Conservation (phyloP, 75 land plant species). For the Pinus albicaulis region DNA sequence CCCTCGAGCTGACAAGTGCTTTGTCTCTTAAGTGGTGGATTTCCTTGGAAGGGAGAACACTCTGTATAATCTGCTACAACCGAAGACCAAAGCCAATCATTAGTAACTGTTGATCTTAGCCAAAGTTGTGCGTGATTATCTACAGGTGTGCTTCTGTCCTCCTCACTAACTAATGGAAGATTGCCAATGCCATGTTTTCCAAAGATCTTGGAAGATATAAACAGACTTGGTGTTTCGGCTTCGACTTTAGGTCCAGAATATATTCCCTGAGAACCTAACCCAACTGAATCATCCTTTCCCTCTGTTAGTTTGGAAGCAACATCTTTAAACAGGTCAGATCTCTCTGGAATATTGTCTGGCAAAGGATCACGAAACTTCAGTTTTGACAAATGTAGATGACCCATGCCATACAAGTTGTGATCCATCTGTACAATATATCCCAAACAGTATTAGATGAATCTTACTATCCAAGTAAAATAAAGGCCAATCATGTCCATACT, state of each 20-base stretch:
- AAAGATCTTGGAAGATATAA: not conserved
- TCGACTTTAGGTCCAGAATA: slow-evolving; percentile 10
- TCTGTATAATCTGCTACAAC: slow-evolving; percentile 7
- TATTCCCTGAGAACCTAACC: slow-evolving; percentile 6
- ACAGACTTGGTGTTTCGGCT: not conserved
- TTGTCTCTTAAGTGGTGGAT: slow-evolving; percentile 25
- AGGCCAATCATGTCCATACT: not conserved
- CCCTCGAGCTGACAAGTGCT: slow-evolving; percentile 88
- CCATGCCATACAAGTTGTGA: slow-evolving; percentile 95
- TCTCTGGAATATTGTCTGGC: slow-evolving; percentile 37
- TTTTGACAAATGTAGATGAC: slow-evolving; percentile 70
- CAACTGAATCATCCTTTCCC: slow-evolving; percentile 1
- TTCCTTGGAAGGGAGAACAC: slow-evolving; percentile 8
- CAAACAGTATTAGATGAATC: not conserved
- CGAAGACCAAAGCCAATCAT: slow-evolving; percentile 54
- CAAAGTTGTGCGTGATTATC: slow-evolving; percentile 29
- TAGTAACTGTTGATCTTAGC: slow-evolving; percentile 58
- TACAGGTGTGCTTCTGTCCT: not conserved
- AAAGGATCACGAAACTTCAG: slow-evolving; percentile 82
- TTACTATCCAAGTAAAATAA: not conserved
- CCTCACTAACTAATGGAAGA: not conserved
- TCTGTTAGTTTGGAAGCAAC: not conserved
- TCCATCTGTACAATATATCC: slow-evolving; percentile 60
- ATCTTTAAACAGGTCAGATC: slow-evolving; percentile 2
- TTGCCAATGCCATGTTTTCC: not conserved